Evolutionary conservation across 108 stramenopile genomes (phyloP).

Genomic region (Nannochloropsis oceanica): DNA sequence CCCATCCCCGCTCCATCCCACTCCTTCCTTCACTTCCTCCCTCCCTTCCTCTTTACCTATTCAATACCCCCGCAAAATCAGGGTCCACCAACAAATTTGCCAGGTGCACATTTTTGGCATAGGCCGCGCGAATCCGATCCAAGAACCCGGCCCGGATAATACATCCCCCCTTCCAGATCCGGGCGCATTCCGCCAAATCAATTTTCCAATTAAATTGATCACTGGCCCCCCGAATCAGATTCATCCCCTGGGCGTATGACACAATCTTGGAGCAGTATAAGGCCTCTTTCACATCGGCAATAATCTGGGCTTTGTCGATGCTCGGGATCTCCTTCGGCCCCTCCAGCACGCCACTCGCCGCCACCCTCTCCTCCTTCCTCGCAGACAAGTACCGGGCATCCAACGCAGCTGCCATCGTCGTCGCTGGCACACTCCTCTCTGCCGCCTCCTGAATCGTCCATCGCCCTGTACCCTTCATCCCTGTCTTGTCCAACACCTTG

Average conservation of each 20-base stretch:
- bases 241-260: constrained; percentile 92
- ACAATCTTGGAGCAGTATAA: constrained; percentile 88
- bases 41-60: constrained; percentile 14
- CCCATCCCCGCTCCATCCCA: too few species aligned
- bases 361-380: constrained; percentile 76
- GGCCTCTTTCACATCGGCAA: constrained; percentile 74
- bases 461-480: constrained; percentile 96
- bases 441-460: constrained; percentile 99
- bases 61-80: constrained; percentile 59
- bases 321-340: constrained; percentile 62
- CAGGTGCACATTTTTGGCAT: constrained; percentile 48
- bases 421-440: constrained; percentile 81
- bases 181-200: constrained; percentile 72
- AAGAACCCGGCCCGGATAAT: constrained; percentile 88
- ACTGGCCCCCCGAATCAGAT: constrained; percentile 64
- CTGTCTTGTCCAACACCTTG: constrained; percentile 87
- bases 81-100: constrained; percentile 85
- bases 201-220: constrained; percentile 75
- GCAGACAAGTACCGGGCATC: constrained; percentile 77
- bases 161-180: constrained; percentile 98
- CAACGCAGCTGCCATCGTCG: constrained; percentile 84
- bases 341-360: constrained; percentile 55
- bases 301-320: constrained; percentile 64
- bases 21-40: too few species aligned
- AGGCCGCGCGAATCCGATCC: constrained; percentile 77